Evolutionary conservation across 371 early-diverging fungal genomes (phyloP), one percentile per base, ranked within the genome.

Genomic region (Neoconidiobolus thromboides): DNA sequence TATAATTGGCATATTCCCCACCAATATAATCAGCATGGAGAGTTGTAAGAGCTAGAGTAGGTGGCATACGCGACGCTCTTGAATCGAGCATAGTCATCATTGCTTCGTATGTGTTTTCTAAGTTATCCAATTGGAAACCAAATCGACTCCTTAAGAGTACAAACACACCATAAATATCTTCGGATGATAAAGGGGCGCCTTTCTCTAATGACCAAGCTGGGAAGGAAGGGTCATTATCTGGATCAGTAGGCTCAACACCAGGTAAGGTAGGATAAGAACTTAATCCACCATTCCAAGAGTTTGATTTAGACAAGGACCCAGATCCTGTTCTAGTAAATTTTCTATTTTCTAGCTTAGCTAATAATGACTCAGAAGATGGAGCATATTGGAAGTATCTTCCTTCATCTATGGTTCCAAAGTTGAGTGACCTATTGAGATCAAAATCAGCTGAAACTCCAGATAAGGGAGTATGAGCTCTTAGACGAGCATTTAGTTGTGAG

Each of bases 21-120:
- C 87, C 87, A 64, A 91, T 81, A 60, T 87, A 89, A 62, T 90
- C 90, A 2, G 85, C 85, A 66, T 90, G 89, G 9, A 90, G 64
- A 36, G 82, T 83, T 37, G 82, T 72, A 42, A 89, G 67, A 12
- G 91, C 89, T 63, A 81, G 73, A 15, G 76, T 73, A 1, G 85
- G 79, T 38, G 76, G 71, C 77, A 87, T 77, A 2, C 89, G 78
- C 42, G 86, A 85, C 1, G 89, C 80, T 52, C 91, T 75, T 2
- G 90, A 89, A 61, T 90, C 88, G 7, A 89, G 73, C 83, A 87
- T 80, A 10, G 81, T 77, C 80, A 83, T 78, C 44, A 87, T 68
- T 55, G 83, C 77, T 12, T 89, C 87, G 54, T 68, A 74, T 69
- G 82, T 80, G 66, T 91, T 89, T 52, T 75, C 69, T 71, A 81